Evolutionary conservation across 768 basidiomycete species (phyloP), one percentile per base, ranked within the genome.

Genomic region (Lactarius hengduanensis): DNA sequence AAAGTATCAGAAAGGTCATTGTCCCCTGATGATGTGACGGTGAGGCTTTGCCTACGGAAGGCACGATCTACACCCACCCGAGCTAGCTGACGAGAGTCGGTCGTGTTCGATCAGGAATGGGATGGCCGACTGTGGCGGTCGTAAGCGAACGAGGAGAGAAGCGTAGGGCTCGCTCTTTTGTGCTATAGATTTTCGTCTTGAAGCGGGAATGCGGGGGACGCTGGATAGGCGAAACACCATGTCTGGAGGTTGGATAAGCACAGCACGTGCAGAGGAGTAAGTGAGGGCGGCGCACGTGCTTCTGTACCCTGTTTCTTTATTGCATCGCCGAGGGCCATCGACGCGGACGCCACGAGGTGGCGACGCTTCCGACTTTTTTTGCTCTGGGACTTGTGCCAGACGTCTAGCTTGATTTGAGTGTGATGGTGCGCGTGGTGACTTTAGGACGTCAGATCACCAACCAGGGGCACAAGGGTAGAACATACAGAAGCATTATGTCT

Each of bases 331-430:
- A 91, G 73, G 0, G 84, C 78, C 70, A 84, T 78, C 10, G 76
- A 75, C 0, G 82, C 78, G 0, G 77, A 80, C 0, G 84, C 89
- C 0, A 90, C 82, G 3, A 88, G 77, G 43, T 76, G 80, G 1
- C 81, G 80, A 71, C 81, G 85, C 71, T 83, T 86, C 30, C 77
- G 74, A 73, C 86, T 89, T 74, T 86, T 83, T 79, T 89, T 91
- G 72, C 82, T 85, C 54, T 80, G 79, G 0, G 88, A 80, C 22
- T 79, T 80, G 61, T 86, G 80, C 76, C 84, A 89, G 1, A 91
- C 75, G 36, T 81, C 78, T 43, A 91, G 78, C 18, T 84, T 82
- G 41, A 89, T 69, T 26, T 71, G 72, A 0, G 86, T 84, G 26
- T 74, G 72, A 1, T 66, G 59, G 22, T 78, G 72, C 0, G 74